Evolutionary conservation across 2,329 filamentous ascomycete genomes (phyloP).

Genomic region (Aspergillus quadrilineatus): DNA sequence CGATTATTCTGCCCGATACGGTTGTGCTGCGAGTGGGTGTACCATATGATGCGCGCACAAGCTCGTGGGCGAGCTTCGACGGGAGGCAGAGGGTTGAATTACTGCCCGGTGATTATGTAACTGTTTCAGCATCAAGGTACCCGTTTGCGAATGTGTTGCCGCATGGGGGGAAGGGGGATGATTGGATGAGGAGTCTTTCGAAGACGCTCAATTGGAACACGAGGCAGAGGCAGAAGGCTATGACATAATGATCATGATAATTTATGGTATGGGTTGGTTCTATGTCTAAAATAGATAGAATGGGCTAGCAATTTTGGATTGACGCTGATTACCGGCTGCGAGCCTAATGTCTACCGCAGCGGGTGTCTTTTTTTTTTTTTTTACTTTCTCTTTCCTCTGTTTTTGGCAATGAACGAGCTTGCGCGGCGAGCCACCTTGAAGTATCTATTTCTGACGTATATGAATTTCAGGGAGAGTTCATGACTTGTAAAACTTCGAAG

Average conservation of each 20-base stretch:
- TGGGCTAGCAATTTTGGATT: too few species aligned
- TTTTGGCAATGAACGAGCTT: too few species aligned
- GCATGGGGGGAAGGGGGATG: conserved; percentile 44
- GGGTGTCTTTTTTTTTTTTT: too few species aligned
- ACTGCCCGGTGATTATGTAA: conserved; percentile 52
- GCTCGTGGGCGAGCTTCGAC: conserved; percentile 97
- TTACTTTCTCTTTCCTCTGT: too few species aligned
- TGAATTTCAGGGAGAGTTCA: too few species aligned
- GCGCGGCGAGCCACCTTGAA: too few species aligned
- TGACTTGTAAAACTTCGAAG: too few species aligned
- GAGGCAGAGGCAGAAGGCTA: conserved; percentile 47
- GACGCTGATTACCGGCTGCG: too few species aligned
- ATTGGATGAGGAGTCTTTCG: conserved; percentile 53
- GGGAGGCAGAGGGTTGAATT: conserved; percentile 71
- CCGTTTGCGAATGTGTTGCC: conserved; percentile 53
- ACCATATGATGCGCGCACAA: conserved; percentile 87
- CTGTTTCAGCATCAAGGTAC: conserved; percentile 52
- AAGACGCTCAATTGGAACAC: conserved; percentile 54
- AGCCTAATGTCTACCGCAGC: too few species aligned
- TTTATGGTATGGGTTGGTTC: too few species aligned
- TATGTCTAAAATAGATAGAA: too few species aligned
- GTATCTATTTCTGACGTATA: too few species aligned
- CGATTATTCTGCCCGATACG: conserved; percentile 94
- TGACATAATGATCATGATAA: conserved; percentile 15
- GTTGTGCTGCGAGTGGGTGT: conserved; percentile 91